phyloP scores from a whole-genome alignment of 2,329 filamentous ascomycete species.

The Sporothrix phasma region DNA sequence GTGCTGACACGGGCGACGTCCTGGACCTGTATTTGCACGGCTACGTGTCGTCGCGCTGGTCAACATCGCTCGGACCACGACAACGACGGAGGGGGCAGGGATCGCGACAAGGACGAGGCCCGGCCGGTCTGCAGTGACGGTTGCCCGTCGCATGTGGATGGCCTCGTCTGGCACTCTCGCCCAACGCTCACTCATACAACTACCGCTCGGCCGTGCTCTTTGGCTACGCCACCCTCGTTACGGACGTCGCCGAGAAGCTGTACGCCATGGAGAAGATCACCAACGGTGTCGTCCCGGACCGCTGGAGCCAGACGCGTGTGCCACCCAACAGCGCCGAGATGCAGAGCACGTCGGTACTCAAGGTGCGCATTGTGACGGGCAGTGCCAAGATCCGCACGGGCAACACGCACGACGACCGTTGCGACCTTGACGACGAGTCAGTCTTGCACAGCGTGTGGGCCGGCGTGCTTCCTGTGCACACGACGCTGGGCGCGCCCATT shows the following conservation, averaged over 20 bases:
- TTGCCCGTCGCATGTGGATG: slow-evolving; percentile 67
- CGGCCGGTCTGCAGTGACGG: slow-evolving; percentile 48
- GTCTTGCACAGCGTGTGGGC: slow-evolving; percentile 41
- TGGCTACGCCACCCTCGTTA: slow-evolving; percentile 60
- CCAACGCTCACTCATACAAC: slow-evolving; percentile 76
- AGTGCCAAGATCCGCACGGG: slow-evolving; percentile 67
- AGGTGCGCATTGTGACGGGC: slow-evolving; percentile 56
- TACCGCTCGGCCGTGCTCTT: slow-evolving; percentile 74
- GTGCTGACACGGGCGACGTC: slow-evolving; percentile 50
- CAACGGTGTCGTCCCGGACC: slow-evolving; percentile 56
- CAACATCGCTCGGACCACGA: slow-evolving; percentile 42
- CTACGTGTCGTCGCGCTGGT: slow-evolving; percentile 70
- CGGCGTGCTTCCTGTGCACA: slow-evolving; percentile 53
- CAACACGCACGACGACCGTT: slow-evolving; percentile 45
- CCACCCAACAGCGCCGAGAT: slow-evolving; percentile 67
- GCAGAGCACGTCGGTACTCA: slow-evolving; percentile 62
- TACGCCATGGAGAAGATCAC: slow-evolving; percentile 75
- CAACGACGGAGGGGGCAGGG: not conserved
- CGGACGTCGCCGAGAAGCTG: slow-evolving; percentile 57
- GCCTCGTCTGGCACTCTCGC: slow-evolving; percentile 69
- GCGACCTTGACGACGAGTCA: slow-evolving; percentile 36
- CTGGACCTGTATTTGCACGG: slow-evolving; percentile 75
- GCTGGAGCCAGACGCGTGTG: slow-evolving; percentile 59
- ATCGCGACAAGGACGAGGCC: slow-evolving; percentile 6
- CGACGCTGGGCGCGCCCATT: slow-evolving; percentile 53